Percentiles rank a stretch among this genome's conserved stretches.
Conservation (phyloP, 176 grass and related monocot genomes). For the Areca catechu region DNA sequence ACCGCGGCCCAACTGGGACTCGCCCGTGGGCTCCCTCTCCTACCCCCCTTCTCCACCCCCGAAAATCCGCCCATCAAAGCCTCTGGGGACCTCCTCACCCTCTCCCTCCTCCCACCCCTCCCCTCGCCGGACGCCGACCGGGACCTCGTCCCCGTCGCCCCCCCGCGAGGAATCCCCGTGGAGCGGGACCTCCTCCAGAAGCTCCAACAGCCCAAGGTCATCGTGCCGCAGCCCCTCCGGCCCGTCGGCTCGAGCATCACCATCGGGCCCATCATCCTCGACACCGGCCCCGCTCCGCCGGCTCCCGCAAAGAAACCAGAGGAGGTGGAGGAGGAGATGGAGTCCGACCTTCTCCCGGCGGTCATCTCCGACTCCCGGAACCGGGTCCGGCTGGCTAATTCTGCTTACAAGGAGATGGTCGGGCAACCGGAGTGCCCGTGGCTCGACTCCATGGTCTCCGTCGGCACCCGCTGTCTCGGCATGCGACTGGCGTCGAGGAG, state of each 20-base stretch:
- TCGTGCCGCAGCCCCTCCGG: constrained; percentile 55
- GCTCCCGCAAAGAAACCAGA: constrained; percentile 25
- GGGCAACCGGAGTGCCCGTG: constrained; percentile 82
- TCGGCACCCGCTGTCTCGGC: background rate
- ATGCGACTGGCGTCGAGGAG: constrained; percentile 34
- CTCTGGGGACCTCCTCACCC: constrained; percentile 12
- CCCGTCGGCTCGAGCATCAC: constrained; percentile 62
- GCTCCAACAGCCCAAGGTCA: constrained; percentile 66
- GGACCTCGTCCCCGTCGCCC: constrained; percentile 11
- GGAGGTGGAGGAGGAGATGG: constrained; percentile 64
- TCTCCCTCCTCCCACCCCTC: constrained; percentile 19
- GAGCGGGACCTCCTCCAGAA: constrained; percentile 82
- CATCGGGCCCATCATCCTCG: constrained; percentile 35
- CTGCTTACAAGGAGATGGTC: constrained; percentile 79
- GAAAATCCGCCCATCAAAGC: constrained; percentile 3
- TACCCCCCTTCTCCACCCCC: background rate
- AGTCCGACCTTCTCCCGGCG: constrained; percentile 50
- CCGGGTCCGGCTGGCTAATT: constrained; percentile 80
- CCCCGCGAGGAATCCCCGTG: constrained; percentile 25
- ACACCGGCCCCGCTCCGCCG: background rate
- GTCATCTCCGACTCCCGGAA: constrained; percentile 63
- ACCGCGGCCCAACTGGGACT: background rate
- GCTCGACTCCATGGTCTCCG: constrained; percentile 37
- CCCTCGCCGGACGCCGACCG: background rate
- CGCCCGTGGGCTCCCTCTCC: no score